Conservation (phyloP, 768 basidiomycete genomes). For the Amanita molliuscula region DNA sequence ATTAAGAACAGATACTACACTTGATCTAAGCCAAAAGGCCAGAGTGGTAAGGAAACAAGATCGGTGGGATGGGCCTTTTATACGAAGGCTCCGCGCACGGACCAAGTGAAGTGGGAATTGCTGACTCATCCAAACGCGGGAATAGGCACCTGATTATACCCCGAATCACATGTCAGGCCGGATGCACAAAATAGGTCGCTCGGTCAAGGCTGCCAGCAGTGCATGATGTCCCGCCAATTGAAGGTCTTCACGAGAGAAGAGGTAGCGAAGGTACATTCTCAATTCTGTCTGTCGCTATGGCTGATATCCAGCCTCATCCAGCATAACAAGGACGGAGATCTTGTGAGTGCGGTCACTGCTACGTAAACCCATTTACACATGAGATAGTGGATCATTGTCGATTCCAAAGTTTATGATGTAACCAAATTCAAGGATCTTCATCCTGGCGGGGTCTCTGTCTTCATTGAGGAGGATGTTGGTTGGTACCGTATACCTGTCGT, state of each 20-base stretch:
- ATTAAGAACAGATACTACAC: constrained; percentile 82
- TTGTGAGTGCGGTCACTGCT: constrained; percentile 33
- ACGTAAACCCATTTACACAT: neutral
- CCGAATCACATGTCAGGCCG: constrained; percentile 1
- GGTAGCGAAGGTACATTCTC: constrained; percentile 28
- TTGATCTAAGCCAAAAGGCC: constrained; percentile 83
- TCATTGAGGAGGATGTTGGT: constrained; percentile 73
- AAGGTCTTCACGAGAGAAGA: constrained; percentile 29
- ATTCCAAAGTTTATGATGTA: constrained; percentile 79
- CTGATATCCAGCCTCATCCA: constrained; percentile 20
- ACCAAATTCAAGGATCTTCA: constrained; percentile 76
- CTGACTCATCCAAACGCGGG: neutral
- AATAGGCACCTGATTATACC: neutral
- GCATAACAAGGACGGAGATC: constrained; percentile 71
- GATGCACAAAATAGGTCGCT: neutral
- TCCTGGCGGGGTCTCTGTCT: constrained; percentile 75
- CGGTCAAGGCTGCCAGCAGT: too few relatives aligned
- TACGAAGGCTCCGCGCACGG: neutral
- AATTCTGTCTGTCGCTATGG: neutral
- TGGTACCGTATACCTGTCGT: constrained; percentile 30
- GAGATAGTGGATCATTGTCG: constrained; percentile 76
- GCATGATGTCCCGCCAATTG: constrained; percentile 21
- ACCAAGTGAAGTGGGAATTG: neutral
- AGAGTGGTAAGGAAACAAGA: constrained; percentile 45
- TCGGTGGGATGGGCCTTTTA: neutral